A percentile compares a stretch with the other conserved stretches of the same genome.
Conservation (phyloP, 73 alveolate species). For the Paramecium tetraurelia region DNA sequence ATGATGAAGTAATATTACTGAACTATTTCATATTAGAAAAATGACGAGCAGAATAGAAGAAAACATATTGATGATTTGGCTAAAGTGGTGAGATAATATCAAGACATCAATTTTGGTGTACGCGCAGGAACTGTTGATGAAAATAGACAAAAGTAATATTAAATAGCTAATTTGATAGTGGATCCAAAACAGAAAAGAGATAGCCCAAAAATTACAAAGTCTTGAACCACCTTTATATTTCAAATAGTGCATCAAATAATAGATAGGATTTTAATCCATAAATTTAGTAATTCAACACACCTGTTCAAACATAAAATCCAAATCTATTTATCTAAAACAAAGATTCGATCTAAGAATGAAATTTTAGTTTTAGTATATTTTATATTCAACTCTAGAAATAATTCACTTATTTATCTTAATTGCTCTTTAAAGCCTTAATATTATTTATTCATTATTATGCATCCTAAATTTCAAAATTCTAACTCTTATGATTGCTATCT, state of each 20-base stretch:
- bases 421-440: background rate
- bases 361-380: background rate
- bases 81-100: background rate
- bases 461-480: background rate
- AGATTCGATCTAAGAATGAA: background rate
- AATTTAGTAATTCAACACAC: background rate
- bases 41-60: background rate
- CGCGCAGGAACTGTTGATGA: background rate
- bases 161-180: background rate
- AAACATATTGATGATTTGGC: background rate
- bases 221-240: background rate
- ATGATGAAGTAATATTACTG: background rate
- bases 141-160: background rate
- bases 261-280: background rate
- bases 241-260: background rate
- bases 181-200: background rate
- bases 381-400: background rate
- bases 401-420: no score
- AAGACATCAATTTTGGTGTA: background rate
- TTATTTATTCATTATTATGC: background rate
- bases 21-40: background rate
- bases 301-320: background rate
- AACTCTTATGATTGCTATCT: background rate
- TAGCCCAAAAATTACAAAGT: background rate
- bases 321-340: background rate